phyloP scores from a whole-genome alignment of 495 filamentous ascomycete genomes.

The Aspergillus cavernicola region DNA sequence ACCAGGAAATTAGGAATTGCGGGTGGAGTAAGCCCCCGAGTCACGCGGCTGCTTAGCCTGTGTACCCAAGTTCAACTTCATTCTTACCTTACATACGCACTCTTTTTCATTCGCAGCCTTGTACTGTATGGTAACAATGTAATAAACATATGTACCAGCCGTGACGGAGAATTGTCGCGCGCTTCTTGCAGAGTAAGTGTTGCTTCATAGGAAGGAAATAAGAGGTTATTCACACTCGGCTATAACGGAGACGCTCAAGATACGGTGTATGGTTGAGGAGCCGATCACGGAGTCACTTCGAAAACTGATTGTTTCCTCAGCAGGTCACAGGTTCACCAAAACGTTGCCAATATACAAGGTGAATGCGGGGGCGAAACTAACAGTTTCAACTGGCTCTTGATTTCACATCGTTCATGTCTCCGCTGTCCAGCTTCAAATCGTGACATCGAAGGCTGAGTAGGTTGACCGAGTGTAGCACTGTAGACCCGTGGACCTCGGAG shows the following conservation, averaged over 20 bases:
- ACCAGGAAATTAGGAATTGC: conserved; percentile 9
- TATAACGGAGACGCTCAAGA: not conserved
- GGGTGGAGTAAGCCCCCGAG: conserved; percentile 14
- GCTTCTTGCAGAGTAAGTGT: not conserved
- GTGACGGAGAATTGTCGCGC: not conserved
- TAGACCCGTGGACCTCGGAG: too few species aligned
- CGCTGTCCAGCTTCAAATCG: not conserved
- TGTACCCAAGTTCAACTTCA: conserved; percentile 7
- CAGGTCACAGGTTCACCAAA: conserved; percentile 19
- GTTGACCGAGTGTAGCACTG: too few species aligned
- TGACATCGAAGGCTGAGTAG: not conserved
- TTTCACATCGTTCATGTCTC: conserved; percentile 8
- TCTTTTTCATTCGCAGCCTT: not conserved
- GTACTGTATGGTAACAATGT: not conserved
- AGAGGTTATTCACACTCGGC: not conserved
- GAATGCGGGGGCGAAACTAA: conserved; percentile 29
- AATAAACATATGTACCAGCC: not conserved
- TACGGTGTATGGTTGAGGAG: not conserved
- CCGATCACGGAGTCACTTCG: not conserved
- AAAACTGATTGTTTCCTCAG: not conserved
- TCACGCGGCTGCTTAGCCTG: conserved; percentile 14
- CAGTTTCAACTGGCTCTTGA: conserved; percentile 28
- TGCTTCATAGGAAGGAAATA: not conserved
- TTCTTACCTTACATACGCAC: too few species aligned
- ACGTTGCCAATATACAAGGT: not conserved